phyloP scores from a whole-genome alignment of 306 rosid species.

The Canavalia ensiformis region DNA sequence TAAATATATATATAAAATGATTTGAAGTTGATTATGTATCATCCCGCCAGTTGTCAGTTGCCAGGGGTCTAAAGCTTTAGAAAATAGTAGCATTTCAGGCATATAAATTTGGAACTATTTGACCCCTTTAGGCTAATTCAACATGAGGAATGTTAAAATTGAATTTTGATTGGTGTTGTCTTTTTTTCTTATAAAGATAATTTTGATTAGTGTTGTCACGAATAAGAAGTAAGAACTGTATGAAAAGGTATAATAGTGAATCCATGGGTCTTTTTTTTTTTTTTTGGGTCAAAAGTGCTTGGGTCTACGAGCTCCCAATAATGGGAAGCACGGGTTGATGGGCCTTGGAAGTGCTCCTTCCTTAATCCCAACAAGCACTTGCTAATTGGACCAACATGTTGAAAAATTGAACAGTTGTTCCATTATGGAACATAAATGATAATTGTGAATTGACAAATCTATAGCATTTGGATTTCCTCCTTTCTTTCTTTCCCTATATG shows the following conservation, averaged over 20 bases:
- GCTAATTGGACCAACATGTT: neutral
- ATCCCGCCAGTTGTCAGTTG: neutral
- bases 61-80: neutral
- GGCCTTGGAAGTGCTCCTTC: constrained; percentile 19
- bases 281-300: too few relatives aligned
- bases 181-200: too few relatives aligned
- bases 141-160: neutral
- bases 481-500: neutral
- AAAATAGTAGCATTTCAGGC: neutral
- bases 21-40: neutral
- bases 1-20: too few relatives aligned
- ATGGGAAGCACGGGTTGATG: neutral
- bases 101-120: neutral
- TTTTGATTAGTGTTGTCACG: neutral
- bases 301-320: neutral
- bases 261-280: neutral
- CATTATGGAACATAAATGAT: neutral
- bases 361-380: neutral
- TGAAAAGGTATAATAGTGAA: neutral
- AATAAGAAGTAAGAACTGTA: neutral
- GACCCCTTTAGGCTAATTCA: neutral
- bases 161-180: neutral
- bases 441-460: neutral
- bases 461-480: neutral
- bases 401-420: neutral